Percentiles rank a stretch among this genome's conserved stretches.
Evolutionary conservation across 1,139 yeast species (phyloP).

Genomic region (Taphrina wiesneri): DNA sequence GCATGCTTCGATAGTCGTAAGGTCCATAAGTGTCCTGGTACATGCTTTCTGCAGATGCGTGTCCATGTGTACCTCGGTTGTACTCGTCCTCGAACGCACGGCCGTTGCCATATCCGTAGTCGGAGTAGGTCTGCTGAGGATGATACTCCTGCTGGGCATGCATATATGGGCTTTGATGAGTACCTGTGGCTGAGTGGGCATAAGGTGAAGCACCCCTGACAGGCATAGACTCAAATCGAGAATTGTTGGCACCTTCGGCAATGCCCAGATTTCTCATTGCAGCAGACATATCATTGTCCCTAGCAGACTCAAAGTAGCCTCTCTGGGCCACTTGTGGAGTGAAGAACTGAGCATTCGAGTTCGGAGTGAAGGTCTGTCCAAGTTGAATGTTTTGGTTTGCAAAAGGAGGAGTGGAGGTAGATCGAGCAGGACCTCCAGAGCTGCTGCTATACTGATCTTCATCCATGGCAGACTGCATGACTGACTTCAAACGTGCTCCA

Average conservation of each 20-base stretch:
- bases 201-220: conserved; percentile 17
- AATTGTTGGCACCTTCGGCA: neutral
- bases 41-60: conserved; percentile 1
- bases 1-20: conserved; percentile 20
- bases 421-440: conserved; percentile 22
- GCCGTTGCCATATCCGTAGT: conserved; percentile 17
- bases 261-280: conserved; percentile 15
- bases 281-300: conserved; percentile 18
- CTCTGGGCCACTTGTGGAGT: conserved; percentile 30
- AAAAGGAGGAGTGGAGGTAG: conserved; percentile 30
- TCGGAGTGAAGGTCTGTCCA: conserved; percentile 9
- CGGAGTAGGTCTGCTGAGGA: conserved; percentile 3
- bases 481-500: conserved; percentile 23
- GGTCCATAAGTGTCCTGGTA: conserved; percentile 19
- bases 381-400: neutral
- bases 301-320: conserved; percentile 9
- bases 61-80: neutral
- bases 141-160: conserved; percentile 14
- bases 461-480: conserved; percentile 21
- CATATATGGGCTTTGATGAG: neutral
- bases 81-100: conserved; percentile 19
- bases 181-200: neutral
- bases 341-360: conserved; percentile 24
- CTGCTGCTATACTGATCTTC: conserved; percentile 15
- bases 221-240: conserved; percentile 5